Base-by-base conservation (phyloP, 768 basidiomycete species). In the Pulveroboletus frians region DNA sequence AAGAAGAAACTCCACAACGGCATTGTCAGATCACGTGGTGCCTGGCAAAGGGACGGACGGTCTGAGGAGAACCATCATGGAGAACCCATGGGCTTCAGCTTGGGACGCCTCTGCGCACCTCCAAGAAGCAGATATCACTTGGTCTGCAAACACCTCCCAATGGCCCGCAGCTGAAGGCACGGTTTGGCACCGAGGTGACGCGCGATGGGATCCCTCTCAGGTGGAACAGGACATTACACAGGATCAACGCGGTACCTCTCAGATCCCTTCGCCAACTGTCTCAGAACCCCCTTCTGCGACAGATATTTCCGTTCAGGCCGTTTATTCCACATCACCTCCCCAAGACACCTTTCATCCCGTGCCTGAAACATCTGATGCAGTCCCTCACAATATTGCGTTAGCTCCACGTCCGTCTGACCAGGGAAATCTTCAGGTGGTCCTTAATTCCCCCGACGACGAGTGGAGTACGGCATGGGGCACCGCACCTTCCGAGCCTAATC, bases 61-160 rank as follows among this genome's bases (percentile, higher is more conserved):
- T 6, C 18, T 15, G 18, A 20, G 17, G 3, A 21, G 18, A 17
- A 30, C 50, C 10, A 31, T 13, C 11, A 88, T 88, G 84, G 85
- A 88, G 56, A 81, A 89, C 66, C 81, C 85, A 41, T 90, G 85
- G 81, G 32, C 43, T 3, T 32, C 31, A n/a, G 30, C 43, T 23
- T 43, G 43, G 43, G 43, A 43, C 31, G 3, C 20, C 13, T 9
- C 38, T 21, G 20, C 4, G 21, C 20, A n/a, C 7, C 26, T 17
- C 8, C 40, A 29, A 4, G 40, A 18, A 42, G 26, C 23, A 30
- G 41, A 42, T 4, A 42, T 9, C 5, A 18, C 41, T 9, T 47
- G 30, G 49, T 7, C 35, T 29, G 3, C 30, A 17, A n/a, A 26
- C 5, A 9, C 15, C 5, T 8, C 13, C 13, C 20, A 27, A 8